Base-by-base conservation (phyloP, 2,329 filamentous ascomycete genomes). In the Fusarium graminum region DNA sequence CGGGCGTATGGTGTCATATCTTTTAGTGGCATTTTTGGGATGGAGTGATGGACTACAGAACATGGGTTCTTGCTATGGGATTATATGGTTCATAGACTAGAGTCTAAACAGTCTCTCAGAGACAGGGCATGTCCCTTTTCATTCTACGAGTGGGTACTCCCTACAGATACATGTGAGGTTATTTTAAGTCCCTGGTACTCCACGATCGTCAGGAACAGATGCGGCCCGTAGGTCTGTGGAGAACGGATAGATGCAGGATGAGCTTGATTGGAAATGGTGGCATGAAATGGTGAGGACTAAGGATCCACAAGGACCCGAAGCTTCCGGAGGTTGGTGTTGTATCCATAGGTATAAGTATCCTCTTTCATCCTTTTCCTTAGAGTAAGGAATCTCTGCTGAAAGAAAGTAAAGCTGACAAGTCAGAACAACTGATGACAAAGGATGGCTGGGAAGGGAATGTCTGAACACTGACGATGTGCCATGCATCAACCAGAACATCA, bases 1-100 rank as follows among this genome's bases (percentile, higher is more conserved):
- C 26, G 59, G 74, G 74, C 72, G 74, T 75, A 47, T 41, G 74
- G 73, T 68, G 73, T 75, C 52, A 36, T 29, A 46, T 58, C 45
- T 58, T 44, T 39, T 59, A 47, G 53, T 46, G 58, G 57, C 56
- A 67, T 65, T 63, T 55, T 54, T 52, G 57, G 57, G 46, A 57
- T 51, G 69, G 69, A 59, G 65, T 66, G 65, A 63, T 61, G 68
- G 70, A 72, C 60, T 72, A 72, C 68, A 64, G 70, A 55, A 72
- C 70, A 47, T 49, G 54, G 57, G 57, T 41, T 26, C 40, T 60
- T 42, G 52, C 52, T 52, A 42, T 32, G 41, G 34, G 29, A 44
- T 54, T 49, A 47, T 53, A 61, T 50, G 42, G 41, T 30, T 25
- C 40, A 32, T 56, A 62, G 45, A 54, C 42, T 58, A 63, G 51